These are phyloP conservation scores for Colletotrichum costaricense DNA, from an alignment of 2,329 filamentous ascomycete genomes.

Conservation along the genomic window DNA sequence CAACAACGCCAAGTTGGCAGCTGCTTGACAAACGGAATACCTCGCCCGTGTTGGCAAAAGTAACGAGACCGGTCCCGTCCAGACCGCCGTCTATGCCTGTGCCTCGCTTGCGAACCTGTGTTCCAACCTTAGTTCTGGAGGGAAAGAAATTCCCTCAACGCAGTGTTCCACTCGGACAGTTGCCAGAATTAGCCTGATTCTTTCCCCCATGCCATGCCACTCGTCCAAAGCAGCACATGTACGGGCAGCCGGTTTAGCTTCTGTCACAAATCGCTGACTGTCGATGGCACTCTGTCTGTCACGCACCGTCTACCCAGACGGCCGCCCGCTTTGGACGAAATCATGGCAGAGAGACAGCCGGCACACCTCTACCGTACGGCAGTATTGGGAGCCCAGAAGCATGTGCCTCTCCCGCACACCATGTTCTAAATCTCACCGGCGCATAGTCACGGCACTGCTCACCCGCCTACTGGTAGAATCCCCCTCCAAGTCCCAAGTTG, in stretches of 20 bases:
- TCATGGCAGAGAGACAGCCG: not conserved
- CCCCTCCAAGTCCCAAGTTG: not conserved
- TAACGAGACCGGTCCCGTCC: not conserved
- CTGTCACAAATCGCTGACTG: slow-evolving; percentile 30
- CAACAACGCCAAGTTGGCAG: too few relatives aligned
- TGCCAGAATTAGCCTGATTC: slow-evolving; percentile 33
- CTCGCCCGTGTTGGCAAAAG: not conserved
- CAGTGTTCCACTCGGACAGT: slow-evolving; percentile 27
- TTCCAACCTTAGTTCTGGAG: not conserved
- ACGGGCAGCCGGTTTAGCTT: not conserved
- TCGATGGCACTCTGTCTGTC: slow-evolving; percentile 5
- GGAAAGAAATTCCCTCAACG: slow-evolving; percentile 35
- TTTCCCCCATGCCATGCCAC: slow-evolving; percentile 13
- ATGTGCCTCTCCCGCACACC: slow-evolving; percentile 18
- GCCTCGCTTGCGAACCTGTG: not conserved
- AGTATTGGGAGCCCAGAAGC: slow-evolving; percentile 8
- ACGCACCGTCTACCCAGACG: not conserved
- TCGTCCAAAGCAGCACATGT: not conserved
- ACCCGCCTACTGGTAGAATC: not conserved
- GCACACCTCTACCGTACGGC: too few relatives aligned
- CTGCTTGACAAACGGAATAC: not conserved
- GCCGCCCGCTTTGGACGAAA: slow-evolving; percentile 1
- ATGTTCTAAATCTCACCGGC: not conserved
- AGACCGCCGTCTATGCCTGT: slow-evolving; percentile 24
- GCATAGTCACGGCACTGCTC: slow-evolving; percentile 18